phyloP scores from a whole-genome alignment of 371 early-diverging fungal genomes.

The Zopfochytrium polystomum region DNA sequence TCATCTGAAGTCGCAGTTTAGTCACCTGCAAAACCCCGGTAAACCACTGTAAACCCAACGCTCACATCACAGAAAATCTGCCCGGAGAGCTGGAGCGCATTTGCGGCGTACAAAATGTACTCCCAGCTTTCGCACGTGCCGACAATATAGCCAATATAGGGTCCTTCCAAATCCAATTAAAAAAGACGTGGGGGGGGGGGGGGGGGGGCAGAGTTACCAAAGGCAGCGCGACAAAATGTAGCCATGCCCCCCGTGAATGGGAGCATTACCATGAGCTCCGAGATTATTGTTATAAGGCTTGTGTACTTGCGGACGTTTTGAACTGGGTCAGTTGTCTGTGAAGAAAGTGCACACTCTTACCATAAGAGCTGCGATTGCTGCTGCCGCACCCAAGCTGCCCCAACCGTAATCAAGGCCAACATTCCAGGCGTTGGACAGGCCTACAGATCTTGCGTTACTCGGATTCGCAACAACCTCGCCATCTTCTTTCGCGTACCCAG shows the following conservation, averaged over 20 bases:
- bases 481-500: too few relatives aligned
- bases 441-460: too few relatives aligned
- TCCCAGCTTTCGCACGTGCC: constrained; percentile 16
- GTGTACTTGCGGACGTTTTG: too few relatives aligned
- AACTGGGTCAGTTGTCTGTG: too few relatives aligned
- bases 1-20: not conserved
- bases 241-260: constrained; percentile 19
- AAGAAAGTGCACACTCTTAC: too few relatives aligned
- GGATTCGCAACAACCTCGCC: too few relatives aligned
- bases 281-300: not conserved
- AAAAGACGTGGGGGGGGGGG: too few relatives aligned
- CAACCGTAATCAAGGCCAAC: too few relatives aligned
- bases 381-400: too few relatives aligned
- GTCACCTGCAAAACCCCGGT: not conserved
- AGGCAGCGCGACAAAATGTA: constrained; percentile 6
- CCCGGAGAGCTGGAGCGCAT: constrained; percentile 10
- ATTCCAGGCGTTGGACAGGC: too few relatives aligned
- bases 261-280: constrained; percentile 17
- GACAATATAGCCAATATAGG: constrained; percentile 10
- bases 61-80: not conserved
- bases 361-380: too few relatives aligned
- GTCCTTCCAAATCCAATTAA: constrained; percentile 12
- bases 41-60: not conserved
- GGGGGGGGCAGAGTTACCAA: too few relatives aligned
- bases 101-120: constrained; percentile 9